Conservation (phyloP, 2,329 filamentous ascomycete genomes). For the Sclerotinia minor region DNA sequence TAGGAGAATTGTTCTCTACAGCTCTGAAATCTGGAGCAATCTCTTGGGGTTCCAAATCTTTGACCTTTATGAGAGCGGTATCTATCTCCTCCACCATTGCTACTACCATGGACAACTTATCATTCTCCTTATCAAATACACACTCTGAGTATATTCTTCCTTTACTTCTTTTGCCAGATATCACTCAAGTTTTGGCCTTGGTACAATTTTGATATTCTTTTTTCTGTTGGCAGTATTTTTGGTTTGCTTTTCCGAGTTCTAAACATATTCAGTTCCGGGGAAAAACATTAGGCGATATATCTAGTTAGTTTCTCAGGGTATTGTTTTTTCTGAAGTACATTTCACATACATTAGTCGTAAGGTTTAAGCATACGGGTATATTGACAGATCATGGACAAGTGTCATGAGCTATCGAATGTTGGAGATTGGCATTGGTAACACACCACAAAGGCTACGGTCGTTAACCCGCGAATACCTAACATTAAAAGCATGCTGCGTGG, state of each 20-base stretch:
- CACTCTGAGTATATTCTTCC: not conserved
- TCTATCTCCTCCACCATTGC: not conserved
- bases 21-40: not conserved
- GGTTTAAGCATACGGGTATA: not conserved
- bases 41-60: not conserved
- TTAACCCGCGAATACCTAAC: not conserved
- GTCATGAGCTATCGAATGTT: too few species aligned
- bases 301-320: too few species aligned
- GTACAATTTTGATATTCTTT: not conserved
- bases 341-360: not conserved
- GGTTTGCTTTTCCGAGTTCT: too few species aligned
- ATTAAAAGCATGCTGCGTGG: not conserved
- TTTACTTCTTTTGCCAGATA: not conserved
- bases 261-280: too few species aligned
- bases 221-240: too few species aligned
- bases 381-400: not conserved
- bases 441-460: too few species aligned
- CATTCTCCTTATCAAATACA: not conserved
- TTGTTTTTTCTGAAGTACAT: not conserved
- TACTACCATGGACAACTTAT: not conserved
- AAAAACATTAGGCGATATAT: too few species aligned
- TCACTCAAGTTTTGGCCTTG: not conserved
- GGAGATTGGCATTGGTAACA: too few species aligned
- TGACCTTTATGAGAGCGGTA: too few species aligned
- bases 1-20: not conserved